Evolutionary conservation across 2,329 filamentous ascomycete species (phyloP), one percentile per base, ranked within the genome.

Genomic region (Penicillium sp.): DNA sequence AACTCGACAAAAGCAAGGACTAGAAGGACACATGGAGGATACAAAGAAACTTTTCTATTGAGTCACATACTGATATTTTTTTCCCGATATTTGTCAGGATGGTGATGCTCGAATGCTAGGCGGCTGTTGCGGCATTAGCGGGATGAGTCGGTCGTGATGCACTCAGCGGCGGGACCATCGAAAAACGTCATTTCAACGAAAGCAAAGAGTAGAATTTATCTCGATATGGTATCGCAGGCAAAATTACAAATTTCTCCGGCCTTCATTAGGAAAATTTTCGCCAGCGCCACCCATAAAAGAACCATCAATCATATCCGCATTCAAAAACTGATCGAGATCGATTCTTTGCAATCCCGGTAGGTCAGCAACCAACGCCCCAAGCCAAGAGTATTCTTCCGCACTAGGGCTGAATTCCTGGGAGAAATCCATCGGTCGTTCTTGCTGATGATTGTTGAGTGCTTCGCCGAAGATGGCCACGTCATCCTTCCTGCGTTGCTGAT

Each of bases 401-500:
- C 50, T 71, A 27, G 57, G 57, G 13, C 54, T 51, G 27, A 55
- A 50, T n/a, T 49, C 49, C 22, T 41, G 36, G 2, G 42, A 51
- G 54, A 22, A 47, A 44, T 46, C 53, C 25, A 53, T 10, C n/a
- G 42, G 48, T 13, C 16, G 27, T 14, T 48, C 47, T 18, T 51
- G 36, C 10, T 39, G 63, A 24, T 68, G 66, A 0, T 49, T 51
- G 24, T 67, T 63, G 0, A 75, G 55, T 0, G 74, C 63, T 5
- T 71, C 63, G 2, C 60, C 59, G n/a, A 62, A 51, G 1, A 61
- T 54, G 4, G 44, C 52, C 43, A 64, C 51, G 35, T 70, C 67
- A 14, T 75, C 73, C 44, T 75, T 72, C 36, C 77, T 75, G 5
- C 74, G 70, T 47, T 60, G 53, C 38, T 81, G 77, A 24, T 82